Evolutionary conservation across 1,284 basidiomycete species (phyloP), one percentile per base, ranked within the genome.

Genomic region (Flammula alnicola): DNA sequence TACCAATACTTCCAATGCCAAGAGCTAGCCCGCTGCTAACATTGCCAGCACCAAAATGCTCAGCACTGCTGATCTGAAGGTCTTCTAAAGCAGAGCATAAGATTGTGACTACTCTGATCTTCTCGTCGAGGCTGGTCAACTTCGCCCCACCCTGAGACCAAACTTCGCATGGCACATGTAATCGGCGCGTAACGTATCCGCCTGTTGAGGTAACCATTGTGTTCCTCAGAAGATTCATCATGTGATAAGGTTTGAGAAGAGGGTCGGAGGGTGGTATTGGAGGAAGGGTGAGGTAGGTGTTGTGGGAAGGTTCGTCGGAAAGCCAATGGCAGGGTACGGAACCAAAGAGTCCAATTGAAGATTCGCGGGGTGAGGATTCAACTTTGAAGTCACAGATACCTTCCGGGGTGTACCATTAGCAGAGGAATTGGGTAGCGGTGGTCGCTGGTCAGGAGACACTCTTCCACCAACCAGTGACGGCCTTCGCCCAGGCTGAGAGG

Each of bases 131-230:
- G 59, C 91, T 90, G 10, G 75, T 73, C 37, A 96, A 77, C 67
- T 94, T 95, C 26, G 88, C 88, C 26, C 93, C 92, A 16, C 86
- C 84, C 63, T 92, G 89, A 29, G 87, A 88, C 96, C 96, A 99
- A 8, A 96, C 86, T 55, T 90, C 88, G 38, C 87, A 82, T 4
- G 94, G 91, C 16, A 98, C 86, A 68, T 95, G 95, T 52, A 99
- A 73, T 33, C 86, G 81, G 20, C 85, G 84, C 1, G 93, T 96
- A 49, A 98, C 75, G 66, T 96, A 97, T 10, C 89, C 92, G 9
- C 95, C 95, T 1, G 87, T 81, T 47, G 80, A 77, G n/a, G 84
- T 83, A 22, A 81, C 81, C 82, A 96, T 95, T 11, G 93, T 94
- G 33, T 76, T 79, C 49, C 84, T 79, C 17, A 97, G 72, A 25